phyloP scores from a whole-genome alignment of 148 eudicot genomes.

The Limonium bicolor region DNA sequence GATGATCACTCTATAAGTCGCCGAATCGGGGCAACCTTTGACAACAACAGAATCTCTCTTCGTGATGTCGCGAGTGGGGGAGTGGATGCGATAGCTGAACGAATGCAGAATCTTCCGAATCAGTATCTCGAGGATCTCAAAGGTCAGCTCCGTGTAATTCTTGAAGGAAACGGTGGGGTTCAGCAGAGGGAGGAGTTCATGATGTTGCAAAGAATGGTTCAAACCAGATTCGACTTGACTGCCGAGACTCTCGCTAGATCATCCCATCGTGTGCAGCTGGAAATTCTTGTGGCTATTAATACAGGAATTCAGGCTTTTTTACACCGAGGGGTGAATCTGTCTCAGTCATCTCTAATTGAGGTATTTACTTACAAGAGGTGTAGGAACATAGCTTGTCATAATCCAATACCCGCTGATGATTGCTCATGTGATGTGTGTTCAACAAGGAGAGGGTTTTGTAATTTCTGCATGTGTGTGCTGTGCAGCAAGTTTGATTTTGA shows the following conservation, averaged over 20 bases:
- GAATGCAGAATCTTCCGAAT: slow-evolving; percentile 39
- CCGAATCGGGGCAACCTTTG: background rate
- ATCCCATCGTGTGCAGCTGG: slow-evolving; percentile 35
- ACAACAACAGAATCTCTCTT: background rate
- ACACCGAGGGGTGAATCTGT: slow-evolving; percentile 51
- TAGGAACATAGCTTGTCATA: slow-evolving; percentile 60
- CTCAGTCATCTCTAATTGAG: slow-evolving; percentile 52
- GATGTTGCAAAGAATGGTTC: slow-evolving; percentile 38
- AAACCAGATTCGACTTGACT: slow-evolving; percentile 36
- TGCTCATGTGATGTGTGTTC: slow-evolving; percentile 48
- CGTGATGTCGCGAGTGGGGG: slow-evolving; percentile 38
- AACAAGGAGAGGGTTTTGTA: slow-evolving; percentile 56
- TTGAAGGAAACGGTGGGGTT: slow-evolving; percentile 52
- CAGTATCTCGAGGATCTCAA: slow-evolving; percentile 44
- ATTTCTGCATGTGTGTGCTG: slow-evolving; percentile 63
- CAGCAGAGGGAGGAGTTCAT: slow-evolving; percentile 48
- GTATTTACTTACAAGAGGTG: slow-evolving; percentile 47
- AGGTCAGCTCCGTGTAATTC: slow-evolving; percentile 32
- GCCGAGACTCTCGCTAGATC: slow-evolving; percentile 29
- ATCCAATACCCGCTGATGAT: slow-evolving; percentile 48
- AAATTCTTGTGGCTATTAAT: slow-evolving; percentile 44
- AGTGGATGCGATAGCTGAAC: slow-evolving; percentile 36
- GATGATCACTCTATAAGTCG: background rate
- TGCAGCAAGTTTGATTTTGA: slow-evolving; percentile 70
- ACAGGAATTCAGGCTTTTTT: slow-evolving; percentile 66